These are phyloP conservation scores for Pholiota microspora DNA, from an alignment of 768 basidiomycete genomes.

Conservation along the genomic window DNA sequence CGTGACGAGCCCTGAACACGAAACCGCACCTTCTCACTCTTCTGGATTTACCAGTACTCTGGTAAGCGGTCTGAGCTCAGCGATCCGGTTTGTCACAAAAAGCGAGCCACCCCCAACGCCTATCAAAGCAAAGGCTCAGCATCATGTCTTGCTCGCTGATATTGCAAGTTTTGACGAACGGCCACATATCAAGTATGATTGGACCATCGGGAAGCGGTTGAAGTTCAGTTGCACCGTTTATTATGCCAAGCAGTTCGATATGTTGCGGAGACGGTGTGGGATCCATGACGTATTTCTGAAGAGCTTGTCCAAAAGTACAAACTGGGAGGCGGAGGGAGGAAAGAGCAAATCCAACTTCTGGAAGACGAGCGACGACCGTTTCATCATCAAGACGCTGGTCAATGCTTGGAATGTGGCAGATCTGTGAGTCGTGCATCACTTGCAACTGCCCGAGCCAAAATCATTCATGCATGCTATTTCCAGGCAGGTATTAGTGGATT, in stretches of 20 bases:
- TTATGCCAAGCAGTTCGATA: constrained; percentile 79
- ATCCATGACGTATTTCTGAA: constrained; percentile 58
- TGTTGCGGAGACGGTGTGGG: constrained; percentile 62
- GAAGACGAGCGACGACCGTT: constrained; percentile 76
- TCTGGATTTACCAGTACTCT: constrained; percentile 46
- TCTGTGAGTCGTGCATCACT: constrained; percentile 47
- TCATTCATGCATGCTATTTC: background rate
- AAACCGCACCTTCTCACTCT: constrained; percentile 22
- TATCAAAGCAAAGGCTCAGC: constrained; percentile 35
- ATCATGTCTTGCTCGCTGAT: constrained; percentile 45
- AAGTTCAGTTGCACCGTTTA: constrained; percentile 82
- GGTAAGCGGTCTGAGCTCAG: constrained; percentile 52
- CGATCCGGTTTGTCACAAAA: constrained; percentile 58
- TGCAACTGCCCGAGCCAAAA: background rate
- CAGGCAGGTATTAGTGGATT: constrained; percentile 77
- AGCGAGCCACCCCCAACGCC: constrained; percentile 31
- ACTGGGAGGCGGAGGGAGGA: constrained; percentile 77
- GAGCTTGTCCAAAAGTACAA: constrained; percentile 57
- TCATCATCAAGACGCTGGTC: constrained; percentile 83
- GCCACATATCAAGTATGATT: constrained; percentile 83
- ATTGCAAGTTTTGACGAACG: constrained; percentile 56
- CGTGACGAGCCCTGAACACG: constrained; percentile 2
- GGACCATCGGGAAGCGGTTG: constrained; percentile 70
- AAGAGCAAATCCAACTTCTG: constrained; percentile 82
- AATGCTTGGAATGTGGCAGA: constrained; percentile 88